Percentiles rank a stretch among this genome's conserved stretches.
These are phyloP conservation scores for Dioscorea alata DNA, from an alignment of 106 monocot species.

Conservation along the genomic window DNA sequence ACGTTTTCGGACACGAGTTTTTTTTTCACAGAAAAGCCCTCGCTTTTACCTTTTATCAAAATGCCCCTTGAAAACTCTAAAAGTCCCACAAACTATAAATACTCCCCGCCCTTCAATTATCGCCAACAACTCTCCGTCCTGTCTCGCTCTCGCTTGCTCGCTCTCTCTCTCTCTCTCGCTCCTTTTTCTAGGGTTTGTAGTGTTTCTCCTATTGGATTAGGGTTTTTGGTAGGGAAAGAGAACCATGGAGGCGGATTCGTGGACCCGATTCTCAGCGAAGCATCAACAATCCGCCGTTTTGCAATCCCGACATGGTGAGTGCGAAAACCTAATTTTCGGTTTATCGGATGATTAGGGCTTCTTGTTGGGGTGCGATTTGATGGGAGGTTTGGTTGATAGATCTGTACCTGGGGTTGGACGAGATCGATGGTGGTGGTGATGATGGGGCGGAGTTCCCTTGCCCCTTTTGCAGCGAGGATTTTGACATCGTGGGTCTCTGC, in stretches of 20 bases:
- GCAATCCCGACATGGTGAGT: conserved; percentile 30
- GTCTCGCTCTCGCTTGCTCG: too few species aligned
- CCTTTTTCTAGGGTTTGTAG: too few species aligned
- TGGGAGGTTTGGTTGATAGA: conserved; percentile 9
- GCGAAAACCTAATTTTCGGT: not conserved
- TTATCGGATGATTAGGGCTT: not conserved
- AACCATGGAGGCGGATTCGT: conserved; percentile 25
- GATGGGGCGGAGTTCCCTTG: conserved; percentile 25
- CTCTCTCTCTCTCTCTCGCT: too few species aligned
- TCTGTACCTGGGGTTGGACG: conserved; percentile 19
- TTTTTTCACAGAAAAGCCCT: too few species aligned
- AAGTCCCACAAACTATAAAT: too few species aligned
- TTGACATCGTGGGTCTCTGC: conserved; percentile 32
- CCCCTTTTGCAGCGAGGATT: conserved; percentile 30
- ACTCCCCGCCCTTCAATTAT: too few species aligned
- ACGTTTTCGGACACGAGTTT: too few species aligned
- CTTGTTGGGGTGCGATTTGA: not conserved
- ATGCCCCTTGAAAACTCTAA: too few species aligned
- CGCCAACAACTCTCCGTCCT: too few species aligned
- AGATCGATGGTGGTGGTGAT: conserved; percentile 17
- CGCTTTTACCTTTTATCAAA: too few species aligned
- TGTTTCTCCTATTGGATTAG: too few species aligned
- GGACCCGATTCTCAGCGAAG: conserved; percentile 18
- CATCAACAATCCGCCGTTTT: conserved; percentile 17
- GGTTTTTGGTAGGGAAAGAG: not conserved